A percentile compares a stretch with the other conserved stretches of the same genome.
phyloP scores from a whole-genome alignment of 345 rosid species.

The Lepidium sativum region DNA sequence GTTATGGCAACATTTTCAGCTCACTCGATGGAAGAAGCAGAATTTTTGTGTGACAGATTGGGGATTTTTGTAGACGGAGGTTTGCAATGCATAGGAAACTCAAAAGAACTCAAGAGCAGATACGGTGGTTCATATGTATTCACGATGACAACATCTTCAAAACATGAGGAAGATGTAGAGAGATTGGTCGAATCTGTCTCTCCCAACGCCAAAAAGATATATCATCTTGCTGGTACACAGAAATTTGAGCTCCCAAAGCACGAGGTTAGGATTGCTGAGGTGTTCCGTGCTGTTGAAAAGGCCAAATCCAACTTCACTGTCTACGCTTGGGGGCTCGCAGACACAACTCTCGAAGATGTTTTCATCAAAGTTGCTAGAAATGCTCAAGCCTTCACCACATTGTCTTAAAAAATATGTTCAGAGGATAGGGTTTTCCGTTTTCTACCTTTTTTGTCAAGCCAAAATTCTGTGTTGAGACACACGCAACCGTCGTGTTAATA shows the following conservation, averaged over 20 bases:
- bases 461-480: background rate
- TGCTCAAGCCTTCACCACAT: conserved; percentile 35
- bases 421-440: background rate
- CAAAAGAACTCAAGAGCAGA: conserved; percentile 72
- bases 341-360: conserved; percentile 90
- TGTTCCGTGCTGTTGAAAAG: conserved; percentile 64
- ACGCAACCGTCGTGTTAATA: background rate
- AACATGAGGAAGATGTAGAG: conserved; percentile 59
- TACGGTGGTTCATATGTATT: conserved; percentile 83
- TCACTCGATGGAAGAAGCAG: conserved; percentile 98
- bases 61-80: conserved; percentile 82
- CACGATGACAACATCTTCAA: conserved; percentile 60
- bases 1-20: conserved; percentile 15
- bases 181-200: conserved; percentile 44
- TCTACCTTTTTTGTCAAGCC: too few relatives aligned
- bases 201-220: conserved; percentile 56
- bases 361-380: conserved; percentile 62
- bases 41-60: conserved; percentile 70
- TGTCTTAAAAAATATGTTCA: conserved; percentile 8
- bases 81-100: conserved; percentile 85
- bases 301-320: conserved; percentile 69
- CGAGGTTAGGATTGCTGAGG: conserved; percentile 59
- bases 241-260: conserved; percentile 87
- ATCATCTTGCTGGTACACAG: conserved; percentile 83
- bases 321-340: conserved; percentile 93